Percentiles rank a stretch among this genome's conserved stretches.
Conservation (phyloP, 371 early-diverging fungal species). For the Nematocida ausubeli region DNA sequence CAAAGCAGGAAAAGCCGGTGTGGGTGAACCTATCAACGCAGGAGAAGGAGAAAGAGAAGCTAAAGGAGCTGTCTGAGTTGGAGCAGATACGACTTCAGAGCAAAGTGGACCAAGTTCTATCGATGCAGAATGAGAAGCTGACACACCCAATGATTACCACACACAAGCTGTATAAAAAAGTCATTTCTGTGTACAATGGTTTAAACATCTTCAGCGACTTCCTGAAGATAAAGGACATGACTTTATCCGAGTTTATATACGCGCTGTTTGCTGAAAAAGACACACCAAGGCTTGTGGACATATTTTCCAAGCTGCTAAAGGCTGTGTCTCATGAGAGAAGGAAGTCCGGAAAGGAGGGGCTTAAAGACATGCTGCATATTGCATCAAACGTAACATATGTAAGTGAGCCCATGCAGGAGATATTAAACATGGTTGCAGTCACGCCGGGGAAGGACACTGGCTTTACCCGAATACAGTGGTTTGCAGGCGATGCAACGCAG, state of each 20-base stretch:
- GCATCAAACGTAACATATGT: slow-evolving; percentile 27
- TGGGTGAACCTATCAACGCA: neutral
- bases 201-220: slow-evolving; percentile 27
- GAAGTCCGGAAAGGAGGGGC: slow-evolving; percentile 52
- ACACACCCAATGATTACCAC: neutral
- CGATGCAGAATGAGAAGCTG: neutral
- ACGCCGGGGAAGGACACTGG: slow-evolving; percentile 13
- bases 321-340: slow-evolving; percentile 39
- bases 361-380: slow-evolving; percentile 40
- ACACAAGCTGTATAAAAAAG: neutral
- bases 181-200: slow-evolving; percentile 14
- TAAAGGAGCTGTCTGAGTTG: neutral
- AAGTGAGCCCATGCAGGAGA: neutral
- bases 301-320: slow-evolving; percentile 46
- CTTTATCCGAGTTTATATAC: slow-evolving; percentile 25
- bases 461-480: slow-evolving; percentile 55
- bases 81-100: slow-evolving; percentile 26
- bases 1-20: neutral
- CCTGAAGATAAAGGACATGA: slow-evolving; percentile 23
- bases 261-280: slow-evolving; percentile 2
- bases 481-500: slow-evolving; percentile 39
- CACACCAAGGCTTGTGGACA: neutral
- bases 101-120: neutral
- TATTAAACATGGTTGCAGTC: neutral
- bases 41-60: slow-evolving; percentile 10